Conservation (phyloP, 768 basidiomycete genomes). For the Hysterangium stoloniferum region DNA sequence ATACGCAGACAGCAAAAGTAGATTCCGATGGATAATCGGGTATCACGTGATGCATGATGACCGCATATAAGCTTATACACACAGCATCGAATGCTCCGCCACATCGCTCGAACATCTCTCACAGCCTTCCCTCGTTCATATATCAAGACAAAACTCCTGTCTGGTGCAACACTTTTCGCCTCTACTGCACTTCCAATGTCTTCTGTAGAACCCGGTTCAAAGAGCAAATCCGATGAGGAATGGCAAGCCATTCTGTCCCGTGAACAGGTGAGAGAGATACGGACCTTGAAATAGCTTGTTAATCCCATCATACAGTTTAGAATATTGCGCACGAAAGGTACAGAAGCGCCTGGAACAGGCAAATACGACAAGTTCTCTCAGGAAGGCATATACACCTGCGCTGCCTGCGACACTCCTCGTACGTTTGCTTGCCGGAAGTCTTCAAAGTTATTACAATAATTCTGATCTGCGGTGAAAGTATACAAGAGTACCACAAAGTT, state of each 20-base stretch:
- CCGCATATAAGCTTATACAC: background rate
- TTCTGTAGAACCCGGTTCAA: constrained; percentile 1
- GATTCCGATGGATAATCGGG: too few relatives aligned
- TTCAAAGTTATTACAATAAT: background rate
- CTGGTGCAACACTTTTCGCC: background rate
- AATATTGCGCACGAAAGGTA: constrained; percentile 80
- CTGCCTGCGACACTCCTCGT: constrained; percentile 65
- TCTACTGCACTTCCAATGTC: background rate
- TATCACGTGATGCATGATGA: too few relatives aligned
- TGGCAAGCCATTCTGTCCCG: constrained; percentile 77
- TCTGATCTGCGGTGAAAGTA: constrained; percentile 22
- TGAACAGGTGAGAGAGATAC: constrained; percentile 56
- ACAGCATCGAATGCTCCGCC: background rate
- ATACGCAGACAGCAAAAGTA: too few relatives aligned
- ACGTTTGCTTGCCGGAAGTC: background rate
- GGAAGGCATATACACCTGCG: constrained; percentile 69
- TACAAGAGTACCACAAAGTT: constrained; percentile 91
- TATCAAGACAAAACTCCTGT: background rate
- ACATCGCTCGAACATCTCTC: background rate
- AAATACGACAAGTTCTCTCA: constrained; percentile 64
- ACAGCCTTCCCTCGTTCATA: background rate
- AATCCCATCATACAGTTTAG: constrained; percentile 55
- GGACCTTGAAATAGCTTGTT: background rate
- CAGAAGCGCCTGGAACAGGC: constrained; percentile 72
- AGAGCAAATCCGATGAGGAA: constrained; percentile 58